phyloP scores from a whole-genome alignment of 164 flowering plant species.

The Buxus sempervirens region DNA sequence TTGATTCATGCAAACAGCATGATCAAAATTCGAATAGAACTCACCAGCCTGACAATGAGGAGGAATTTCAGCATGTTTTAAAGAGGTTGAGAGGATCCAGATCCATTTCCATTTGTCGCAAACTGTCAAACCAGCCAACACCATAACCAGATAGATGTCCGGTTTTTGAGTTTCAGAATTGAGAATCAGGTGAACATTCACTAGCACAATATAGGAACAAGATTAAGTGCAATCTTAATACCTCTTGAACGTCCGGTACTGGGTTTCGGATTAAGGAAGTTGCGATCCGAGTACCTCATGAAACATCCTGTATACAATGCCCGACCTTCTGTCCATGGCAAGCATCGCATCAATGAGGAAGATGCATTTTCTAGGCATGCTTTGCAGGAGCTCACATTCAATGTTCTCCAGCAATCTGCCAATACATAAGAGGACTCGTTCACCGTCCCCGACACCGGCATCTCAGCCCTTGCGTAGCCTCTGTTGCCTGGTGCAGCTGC shows the following conservation, averaged over 20 bases:
- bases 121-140: too few species aligned
- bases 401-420: constrained; percentile 76
- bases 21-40: too few species aligned
- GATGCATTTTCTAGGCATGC: constrained; percentile 73
- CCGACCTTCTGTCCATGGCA: constrained; percentile 84
- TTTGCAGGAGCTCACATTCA: constrained; percentile 52
- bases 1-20: too few species aligned
- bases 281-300: constrained; percentile 72
- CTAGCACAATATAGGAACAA: background rate
- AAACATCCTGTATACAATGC: constrained; percentile 85
- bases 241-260: constrained; percentile 43
- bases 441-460: constrained; percentile 27
- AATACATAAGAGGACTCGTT: constrained; percentile 67
- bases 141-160: too few species aligned
- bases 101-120: too few species aligned
- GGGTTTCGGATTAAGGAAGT: constrained; percentile 60
- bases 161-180: too few species aligned
- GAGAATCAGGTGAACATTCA: too few species aligned
- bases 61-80: too few species aligned
- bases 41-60: too few species aligned
- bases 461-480: constrained; percentile 44
- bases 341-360: constrained; percentile 47
- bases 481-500: constrained; percentile 37
- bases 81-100: too few species aligned
- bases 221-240: constrained; percentile 7